Evolutionary conservation across 2,329 filamentous ascomycete species (phyloP), one percentile per base, ranked within the genome.

Genomic region (Coniochaeta hoffmannii): DNA sequence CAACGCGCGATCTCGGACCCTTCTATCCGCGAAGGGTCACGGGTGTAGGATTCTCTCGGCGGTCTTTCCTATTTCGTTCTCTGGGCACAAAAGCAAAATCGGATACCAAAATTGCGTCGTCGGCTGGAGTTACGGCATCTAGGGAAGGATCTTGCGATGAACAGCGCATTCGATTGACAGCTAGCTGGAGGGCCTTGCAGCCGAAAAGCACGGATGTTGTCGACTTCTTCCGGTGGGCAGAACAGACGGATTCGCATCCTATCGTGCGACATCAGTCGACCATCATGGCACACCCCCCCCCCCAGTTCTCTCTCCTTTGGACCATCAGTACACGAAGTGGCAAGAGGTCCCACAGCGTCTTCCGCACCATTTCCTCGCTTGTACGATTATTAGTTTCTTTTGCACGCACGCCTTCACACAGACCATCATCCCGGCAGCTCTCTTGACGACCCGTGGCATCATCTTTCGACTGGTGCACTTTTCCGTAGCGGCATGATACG

Each of bases 81-180:
- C 58, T 63, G 62, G 62, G 60, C 59, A 62, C 57, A 57, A 58
- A 60, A n/a, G n/a, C 54, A 59, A 61, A 64, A 65, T 62, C 63
- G 64, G 63, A 64, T 65, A 62, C 61, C 58, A 65, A 64, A 65
- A 64, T 59, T 60, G 61, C 61, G 59, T 63, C 63, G 60, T 61
- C 62, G 60, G 49, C 49, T 34, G 62, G 63, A 63, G 63, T 65
- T 65, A 57, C 62, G 63, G 63, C 61, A 62, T 60, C 57, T 49
- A 58, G 57, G 58, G 64, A 60, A 58, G 59, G 64, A 58, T 63
- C 59, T 57, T 32, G 60, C 58, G 59, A 58, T 59, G 49, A 50
- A 56, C 58, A 55, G 59, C 59, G 60, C 46, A 60, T 53, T 55
- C 55, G 55, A 49, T 56, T n/a, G 46, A 61, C 61, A 46, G 41